phyloP scores from a whole-genome alignment of 2,329 filamentous ascomycete genomes.

The Ceratocystis destructans region DNA sequence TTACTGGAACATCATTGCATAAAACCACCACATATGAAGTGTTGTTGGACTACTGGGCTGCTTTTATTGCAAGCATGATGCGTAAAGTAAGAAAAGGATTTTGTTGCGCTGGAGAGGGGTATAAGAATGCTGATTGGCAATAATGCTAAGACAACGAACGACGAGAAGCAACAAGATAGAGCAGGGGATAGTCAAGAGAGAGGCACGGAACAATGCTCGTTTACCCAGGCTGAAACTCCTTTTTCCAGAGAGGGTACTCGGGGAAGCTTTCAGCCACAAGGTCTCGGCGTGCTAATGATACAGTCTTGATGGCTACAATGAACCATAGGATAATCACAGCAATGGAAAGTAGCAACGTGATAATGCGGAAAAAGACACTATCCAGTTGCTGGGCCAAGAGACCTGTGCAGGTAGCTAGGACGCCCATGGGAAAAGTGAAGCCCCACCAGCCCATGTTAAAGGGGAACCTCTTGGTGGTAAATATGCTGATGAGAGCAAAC shows the following conservation, averaged over 20 bases:
- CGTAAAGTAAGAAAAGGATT: not conserved
- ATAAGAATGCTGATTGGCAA: not conserved
- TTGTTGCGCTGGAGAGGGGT: not conserved
- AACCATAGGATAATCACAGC: constrained; percentile 32
- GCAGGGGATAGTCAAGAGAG: not conserved
- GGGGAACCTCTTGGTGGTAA: constrained; percentile 30
- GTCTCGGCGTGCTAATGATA: constrained; percentile 24
- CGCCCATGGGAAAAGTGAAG: constrained; percentile 35
- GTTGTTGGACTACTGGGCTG: not conserved
- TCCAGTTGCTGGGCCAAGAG: constrained; percentile 30
- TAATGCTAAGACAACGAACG: not conserved
- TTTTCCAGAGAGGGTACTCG: constrained; percentile 18
- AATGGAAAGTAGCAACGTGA: constrained; percentile 29
- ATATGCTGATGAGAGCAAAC: constrained; percentile 32
- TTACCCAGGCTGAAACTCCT: constrained; percentile 19
- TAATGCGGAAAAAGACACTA: constrained; percentile 32
- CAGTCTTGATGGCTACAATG: constrained; percentile 30
- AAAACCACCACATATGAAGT: not conserved
- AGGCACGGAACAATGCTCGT: not conserved
- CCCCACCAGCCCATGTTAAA: constrained; percentile 38
- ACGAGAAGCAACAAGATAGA: not conserved
- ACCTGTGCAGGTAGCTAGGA: constrained; percentile 31
- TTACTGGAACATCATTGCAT: not conserved
- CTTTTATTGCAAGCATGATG: not conserved
- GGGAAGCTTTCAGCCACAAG: constrained; percentile 19